Percentiles rank a stretch among this genome's conserved stretches.
These are phyloP conservation scores for Smallanthus sonchifolius DNA, from an alignment of 129 eudicot species.

Conservation along the genomic window DNA sequence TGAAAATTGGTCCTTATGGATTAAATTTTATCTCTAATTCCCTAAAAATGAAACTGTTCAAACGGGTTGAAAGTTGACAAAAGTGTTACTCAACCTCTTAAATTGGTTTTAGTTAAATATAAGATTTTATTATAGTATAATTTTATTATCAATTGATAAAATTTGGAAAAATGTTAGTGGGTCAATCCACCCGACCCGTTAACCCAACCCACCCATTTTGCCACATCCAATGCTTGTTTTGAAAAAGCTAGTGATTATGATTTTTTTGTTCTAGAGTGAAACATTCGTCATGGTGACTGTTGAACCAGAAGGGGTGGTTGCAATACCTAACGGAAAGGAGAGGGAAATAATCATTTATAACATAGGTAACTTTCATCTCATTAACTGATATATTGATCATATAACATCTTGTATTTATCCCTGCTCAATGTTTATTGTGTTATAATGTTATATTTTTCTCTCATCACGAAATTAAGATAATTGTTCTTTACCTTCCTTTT, in stretches of 20 bases:
- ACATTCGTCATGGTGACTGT: slow-evolving; percentile 54
- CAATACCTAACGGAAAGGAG: slow-evolving; percentile 62
- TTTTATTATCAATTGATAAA: not conserved
- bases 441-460: not conserved
- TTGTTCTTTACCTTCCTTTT: not conserved
- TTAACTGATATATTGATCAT: slow-evolving; percentile 1
- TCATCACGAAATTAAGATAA: not conserved
- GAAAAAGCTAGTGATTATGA: slow-evolving; percentile 11
- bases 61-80: not conserved
- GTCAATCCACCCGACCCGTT: not conserved
- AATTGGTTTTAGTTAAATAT: not conserved
- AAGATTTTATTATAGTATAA: not conserved
- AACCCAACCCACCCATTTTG: not conserved
- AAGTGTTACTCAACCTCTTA: not conserved
- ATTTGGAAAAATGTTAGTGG: not conserved
- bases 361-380: slow-evolving; percentile 54
- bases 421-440: not conserved
- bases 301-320: slow-evolving; percentile 85
- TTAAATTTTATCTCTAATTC: not conserved
- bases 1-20: not conserved
- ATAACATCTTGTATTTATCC: not conserved
- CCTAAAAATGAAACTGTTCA: not conserved
- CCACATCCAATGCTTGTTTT: not conserved
- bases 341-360: slow-evolving; percentile 59
- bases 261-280: slow-evolving; percentile 41